Evolutionary conservation across 129 eudicot genomes (phyloP).

Genomic region (Flaveria brownii): DNA sequence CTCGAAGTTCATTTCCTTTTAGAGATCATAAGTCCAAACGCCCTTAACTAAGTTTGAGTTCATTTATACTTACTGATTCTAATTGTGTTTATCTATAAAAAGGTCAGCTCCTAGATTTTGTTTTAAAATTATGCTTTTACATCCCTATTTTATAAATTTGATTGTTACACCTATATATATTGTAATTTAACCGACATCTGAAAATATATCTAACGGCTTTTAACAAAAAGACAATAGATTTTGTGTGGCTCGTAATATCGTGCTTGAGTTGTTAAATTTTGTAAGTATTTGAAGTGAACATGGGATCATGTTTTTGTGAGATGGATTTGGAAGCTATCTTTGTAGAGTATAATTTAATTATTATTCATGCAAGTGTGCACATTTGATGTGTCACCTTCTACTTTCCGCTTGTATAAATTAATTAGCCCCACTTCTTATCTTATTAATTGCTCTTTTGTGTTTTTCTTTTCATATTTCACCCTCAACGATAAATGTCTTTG

Average conservation of each 20-base stretch:
- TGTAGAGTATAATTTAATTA: constrained; percentile 18
- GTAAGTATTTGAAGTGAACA: constrained; percentile 30
- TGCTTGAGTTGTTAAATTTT: constrained; percentile 34
- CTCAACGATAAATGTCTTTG: neutral
- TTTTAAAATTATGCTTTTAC: too few relatives aligned
- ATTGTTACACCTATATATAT: too few relatives aligned
- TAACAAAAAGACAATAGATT: neutral
- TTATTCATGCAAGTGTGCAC: constrained; percentile 22
- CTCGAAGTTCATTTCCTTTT: too few relatives aligned
- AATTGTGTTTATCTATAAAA: too few relatives aligned
- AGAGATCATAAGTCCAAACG: too few relatives aligned
- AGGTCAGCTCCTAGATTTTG: too few relatives aligned
- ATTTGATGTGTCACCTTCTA: constrained; percentile 31
- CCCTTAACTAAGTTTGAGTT: too few relatives aligned
- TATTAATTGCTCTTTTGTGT: constrained; percentile 7
- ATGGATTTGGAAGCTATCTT: constrained; percentile 12
- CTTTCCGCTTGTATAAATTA: constrained; percentile 14
- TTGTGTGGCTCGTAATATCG: constrained; percentile 20
- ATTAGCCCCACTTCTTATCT: constrained; percentile 2
- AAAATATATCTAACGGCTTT: too few relatives aligned
- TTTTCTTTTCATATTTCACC: constrained; percentile 20
- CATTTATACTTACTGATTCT: too few relatives aligned
- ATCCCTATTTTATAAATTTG: too few relatives aligned
- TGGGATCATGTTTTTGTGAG: constrained; percentile 9
- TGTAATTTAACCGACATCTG: too few relatives aligned